phyloP scores from a whole-genome alignment of 192 early-diverging fungal species.

The Chytriomyces hyalinus region DNA sequence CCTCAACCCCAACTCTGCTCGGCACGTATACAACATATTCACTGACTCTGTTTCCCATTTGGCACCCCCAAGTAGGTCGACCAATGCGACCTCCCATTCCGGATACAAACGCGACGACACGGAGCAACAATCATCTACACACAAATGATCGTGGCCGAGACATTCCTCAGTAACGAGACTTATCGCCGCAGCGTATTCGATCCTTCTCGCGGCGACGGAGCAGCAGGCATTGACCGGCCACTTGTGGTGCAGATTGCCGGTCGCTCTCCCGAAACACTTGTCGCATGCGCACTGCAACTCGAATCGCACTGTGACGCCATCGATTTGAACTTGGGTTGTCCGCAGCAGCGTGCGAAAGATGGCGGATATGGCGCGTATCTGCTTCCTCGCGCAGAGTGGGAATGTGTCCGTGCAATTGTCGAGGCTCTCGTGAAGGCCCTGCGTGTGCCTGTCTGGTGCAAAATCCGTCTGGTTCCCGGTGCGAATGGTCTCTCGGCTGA shows the following conservation, averaged over 20 bases:
- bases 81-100: conserved; percentile 37
- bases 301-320: conserved; percentile 24
- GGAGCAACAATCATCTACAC: conserved; percentile 6
- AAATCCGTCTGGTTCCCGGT: conserved; percentile 21
- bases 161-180: not conserved
- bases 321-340: conserved; percentile 32
- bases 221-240: conserved; percentile 11
- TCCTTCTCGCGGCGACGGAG: conserved; percentile 17
- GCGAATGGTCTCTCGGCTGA: not conserved
- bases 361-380: conserved; percentile 21
- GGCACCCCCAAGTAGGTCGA: conserved; percentile 1
- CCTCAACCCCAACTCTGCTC: not conserved
- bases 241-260: conserved; percentile 36
- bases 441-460: conserved; percentile 26
- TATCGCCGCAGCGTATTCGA: conserved; percentile 13
- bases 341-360: conserved; percentile 25
- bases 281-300: not conserved
- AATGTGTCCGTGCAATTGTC: conserved; percentile 7
- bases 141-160: conserved; percentile 26
- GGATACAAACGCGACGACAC: conserved; percentile 5
- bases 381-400: conserved; percentile 3
- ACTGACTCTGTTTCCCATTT: not conserved
- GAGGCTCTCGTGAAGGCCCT: not conserved
- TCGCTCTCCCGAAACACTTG: not conserved
- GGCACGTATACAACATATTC: too few species aligned